Base-by-base conservation (phyloP, 169 alveolate species). In the Eimeria praecox region DNA sequence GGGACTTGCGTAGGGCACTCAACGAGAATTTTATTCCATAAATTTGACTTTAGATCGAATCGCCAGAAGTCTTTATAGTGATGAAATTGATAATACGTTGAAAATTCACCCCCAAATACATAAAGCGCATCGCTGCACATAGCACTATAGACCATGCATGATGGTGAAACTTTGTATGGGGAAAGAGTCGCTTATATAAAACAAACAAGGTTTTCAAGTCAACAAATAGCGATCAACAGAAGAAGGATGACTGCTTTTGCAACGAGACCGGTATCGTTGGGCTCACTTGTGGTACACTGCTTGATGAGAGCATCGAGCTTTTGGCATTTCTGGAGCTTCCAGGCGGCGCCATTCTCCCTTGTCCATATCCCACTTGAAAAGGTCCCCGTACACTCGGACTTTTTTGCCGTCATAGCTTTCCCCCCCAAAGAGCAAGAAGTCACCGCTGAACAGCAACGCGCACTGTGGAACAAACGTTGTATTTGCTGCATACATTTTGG, bases 261-360 rank as follows among this genome's bases (percentile, higher is more conserved):
- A 18, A 30, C 78, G 44, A 66, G 46, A 9, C 78, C 78, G 12
- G 46, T 30, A 10, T 10, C 16, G 86, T 35, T 5, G 30, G 49
- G 90, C 69, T 30, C 44, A 97, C 98, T 97, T 97, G 97, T 93
- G 98, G 83, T 91, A 86, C 54, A 98, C 98, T 8, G 98, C 98
- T 91, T 98, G 99, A 91, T 98, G 99, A 27, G 99, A 97, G 95
- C 99, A 98, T 71, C 99, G 95, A 2, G 99, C 99, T 62, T 97
- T 97, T 24, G 99, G 99, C 62, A 83, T 78, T 56, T 90, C 90
- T 40, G 98, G 95, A 22, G 97, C 92, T 69, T 90, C 96, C 69
- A 98, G 95, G 62, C 95, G 96, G 52, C 95, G 91, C 99, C 99
- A 98, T 73, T 98, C 98, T 95, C 97, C 89, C 83, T 97, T 97